Evolutionary conservation across 2,329 filamentous ascomycete genomes (phyloP).

Genomic region (Botrytis pseudocinerea): DNA sequence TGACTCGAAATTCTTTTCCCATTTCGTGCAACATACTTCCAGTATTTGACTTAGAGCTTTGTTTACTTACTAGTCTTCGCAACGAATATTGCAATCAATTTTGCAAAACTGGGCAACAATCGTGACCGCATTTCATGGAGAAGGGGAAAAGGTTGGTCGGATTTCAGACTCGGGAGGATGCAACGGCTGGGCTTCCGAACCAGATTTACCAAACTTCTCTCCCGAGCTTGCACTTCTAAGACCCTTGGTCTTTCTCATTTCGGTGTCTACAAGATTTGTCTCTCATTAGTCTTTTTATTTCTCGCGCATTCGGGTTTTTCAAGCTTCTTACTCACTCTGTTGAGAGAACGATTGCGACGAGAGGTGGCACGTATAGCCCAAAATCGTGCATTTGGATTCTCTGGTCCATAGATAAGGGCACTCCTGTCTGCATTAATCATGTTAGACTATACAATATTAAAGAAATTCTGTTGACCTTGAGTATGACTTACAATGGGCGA

Average conservation of each 20-base stretch:
- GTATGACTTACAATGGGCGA: no score
- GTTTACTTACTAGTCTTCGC: background rate
- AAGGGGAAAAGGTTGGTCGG: fast-evolving
- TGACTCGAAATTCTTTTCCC: no score
- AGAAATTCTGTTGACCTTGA: fast-evolving
- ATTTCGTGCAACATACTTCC: background rate
- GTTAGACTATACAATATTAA: background rate
- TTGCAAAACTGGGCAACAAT: background rate
- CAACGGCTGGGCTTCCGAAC: background rate
- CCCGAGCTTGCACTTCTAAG: background rate
- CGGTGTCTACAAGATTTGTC: background rate
- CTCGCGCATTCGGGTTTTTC: no score
- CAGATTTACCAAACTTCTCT: background rate
- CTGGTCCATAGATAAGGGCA: background rate
- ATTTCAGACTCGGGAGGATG: background rate
- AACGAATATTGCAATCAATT: background rate
- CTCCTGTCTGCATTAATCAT: background rate
- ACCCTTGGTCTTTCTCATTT: no score
- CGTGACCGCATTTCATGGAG: background rate
- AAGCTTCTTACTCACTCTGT: background rate
- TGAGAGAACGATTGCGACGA: background rate
- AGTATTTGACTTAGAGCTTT: background rate
- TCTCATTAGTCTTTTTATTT: background rate
- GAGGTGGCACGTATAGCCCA: background rate
- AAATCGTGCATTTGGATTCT: background rate